These are phyloP conservation scores for Globisporangium uncinulatum DNA, from an alignment of 352 stramenopile species.

Conservation along the genomic window DNA sequence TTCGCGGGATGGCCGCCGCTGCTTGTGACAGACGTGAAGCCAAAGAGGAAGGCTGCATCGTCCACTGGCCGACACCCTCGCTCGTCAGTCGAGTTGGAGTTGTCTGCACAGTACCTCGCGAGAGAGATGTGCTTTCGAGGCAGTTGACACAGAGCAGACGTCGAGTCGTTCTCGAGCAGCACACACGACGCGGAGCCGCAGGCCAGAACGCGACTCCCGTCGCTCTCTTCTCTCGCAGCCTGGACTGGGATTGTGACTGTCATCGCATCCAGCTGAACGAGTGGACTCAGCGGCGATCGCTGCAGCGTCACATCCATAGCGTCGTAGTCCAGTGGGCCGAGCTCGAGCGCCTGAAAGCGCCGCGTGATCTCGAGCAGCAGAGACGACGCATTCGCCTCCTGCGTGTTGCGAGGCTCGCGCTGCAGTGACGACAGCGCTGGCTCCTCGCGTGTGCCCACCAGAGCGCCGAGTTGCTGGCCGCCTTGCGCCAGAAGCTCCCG, in stretches of 20 bases:
- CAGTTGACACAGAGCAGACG: background rate
- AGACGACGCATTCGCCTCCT: background rate
- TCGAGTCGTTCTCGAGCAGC: background rate
- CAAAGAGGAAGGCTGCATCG: background rate
- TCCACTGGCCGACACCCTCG: background rate
- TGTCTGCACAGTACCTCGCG: background rate
- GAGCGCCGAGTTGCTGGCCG: background rate
- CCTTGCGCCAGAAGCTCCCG: background rate
- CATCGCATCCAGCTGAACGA: slow-evolving; percentile 25
- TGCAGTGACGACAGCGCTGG: background rate
- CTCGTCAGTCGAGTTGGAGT: no score
- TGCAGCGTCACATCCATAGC: slow-evolving; percentile 17
- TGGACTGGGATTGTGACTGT: slow-evolving; percentile 20
- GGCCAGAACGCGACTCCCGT: background rate
- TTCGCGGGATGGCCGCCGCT: background rate
- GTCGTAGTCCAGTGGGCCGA: background rate
- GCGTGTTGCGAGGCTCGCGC: background rate
- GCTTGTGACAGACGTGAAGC: background rate
- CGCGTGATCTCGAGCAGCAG: background rate
- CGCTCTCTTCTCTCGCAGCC: background rate
- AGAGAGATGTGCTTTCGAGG: background rate
- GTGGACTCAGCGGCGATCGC: slow-evolving; percentile 15
- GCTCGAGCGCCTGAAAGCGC: background rate
- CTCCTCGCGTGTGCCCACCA: background rate
- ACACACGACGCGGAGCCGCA: slow-evolving; percentile 1